Conservation (phyloP, 306 rosid species). For the Lathyrus tuberosus region DNA sequence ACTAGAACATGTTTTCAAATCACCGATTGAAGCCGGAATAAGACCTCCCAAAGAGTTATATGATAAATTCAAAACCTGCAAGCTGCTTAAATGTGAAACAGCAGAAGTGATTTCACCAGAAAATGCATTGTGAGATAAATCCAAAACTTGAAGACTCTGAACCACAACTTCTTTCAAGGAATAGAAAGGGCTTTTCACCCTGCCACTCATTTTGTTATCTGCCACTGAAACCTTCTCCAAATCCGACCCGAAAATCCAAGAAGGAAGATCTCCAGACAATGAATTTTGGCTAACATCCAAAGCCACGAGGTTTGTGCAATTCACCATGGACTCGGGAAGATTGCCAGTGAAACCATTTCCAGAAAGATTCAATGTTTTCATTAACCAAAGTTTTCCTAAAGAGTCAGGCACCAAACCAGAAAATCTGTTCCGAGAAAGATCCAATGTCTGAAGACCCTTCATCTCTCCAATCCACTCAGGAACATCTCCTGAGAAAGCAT, state of each 20-base stretch:
- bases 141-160: slow-evolving; percentile 69
- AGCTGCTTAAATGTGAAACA: slow-evolving; percentile 61
- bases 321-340: slow-evolving; percentile 67
- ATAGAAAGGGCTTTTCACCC: slow-evolving; percentile 38
- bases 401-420: slow-evolving; percentile 73
- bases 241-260: slow-evolving; percentile 71
- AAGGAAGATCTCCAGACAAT: slow-evolving; percentile 73
- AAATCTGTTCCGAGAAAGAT: slow-evolving; percentile 72
- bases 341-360: slow-evolving; percentile 69
- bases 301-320: slow-evolving; percentile 60
- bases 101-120: slow-evolving; percentile 69
- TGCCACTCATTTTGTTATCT: slow-evolving; percentile 39
- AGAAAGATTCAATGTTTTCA: slow-evolving; percentile 74
- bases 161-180: slow-evolving; percentile 47
- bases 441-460: slow-evolving; percentile 73
- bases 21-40: slow-evolving; percentile 68
- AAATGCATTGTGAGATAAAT: slow-evolving; percentile 78
- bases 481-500: slow-evolving; percentile 73
- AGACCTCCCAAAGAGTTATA: slow-evolving; percentile 72
- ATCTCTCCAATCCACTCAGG: slow-evolving; percentile 83
- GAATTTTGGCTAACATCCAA: slow-evolving; percentile 77
- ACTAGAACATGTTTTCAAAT: slow-evolving; percentile 55
- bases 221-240: slow-evolving; percentile 58
- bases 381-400: slow-evolving; percentile 60
- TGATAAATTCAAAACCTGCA: slow-evolving; percentile 70